Evolutionary conservation across 2,329 filamentous ascomycete genomes (phyloP).

Genomic region (Beauveria sp.): DNA sequence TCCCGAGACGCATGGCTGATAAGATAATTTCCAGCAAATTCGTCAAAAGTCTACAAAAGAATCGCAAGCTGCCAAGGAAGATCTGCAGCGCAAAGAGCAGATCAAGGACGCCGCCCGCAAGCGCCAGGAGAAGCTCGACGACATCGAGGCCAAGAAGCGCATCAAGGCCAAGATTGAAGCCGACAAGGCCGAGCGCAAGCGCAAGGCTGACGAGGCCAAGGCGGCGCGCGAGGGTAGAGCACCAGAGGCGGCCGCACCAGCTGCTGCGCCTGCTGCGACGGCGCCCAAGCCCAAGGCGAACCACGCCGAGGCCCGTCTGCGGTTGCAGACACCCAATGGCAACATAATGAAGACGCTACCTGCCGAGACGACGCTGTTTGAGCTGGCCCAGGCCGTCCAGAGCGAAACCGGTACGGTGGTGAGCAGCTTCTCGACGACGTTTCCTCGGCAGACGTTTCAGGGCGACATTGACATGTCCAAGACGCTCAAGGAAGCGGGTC

Average conservation of each 20-base stretch:
- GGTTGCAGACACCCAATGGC: constrained; percentile 66
- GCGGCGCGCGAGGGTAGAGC: constrained; percentile 73
- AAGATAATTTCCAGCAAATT: constrained; percentile 42
- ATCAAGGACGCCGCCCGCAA: constrained; percentile 86
- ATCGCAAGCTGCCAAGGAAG: constrained; percentile 81
- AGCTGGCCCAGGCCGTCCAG: constrained; percentile 72
- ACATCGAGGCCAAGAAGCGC: constrained; percentile 76
- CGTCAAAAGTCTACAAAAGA: constrained; percentile 86
- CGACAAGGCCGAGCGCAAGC: constrained; percentile 81
- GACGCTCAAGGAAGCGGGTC: constrained; percentile 84
- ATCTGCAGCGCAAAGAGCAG: constrained; percentile 78
- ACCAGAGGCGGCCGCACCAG: constrained; percentile 33
- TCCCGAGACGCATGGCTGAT: constrained; percentile 11
- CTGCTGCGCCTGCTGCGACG: constrained; percentile 36
- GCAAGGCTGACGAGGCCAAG: constrained; percentile 79
- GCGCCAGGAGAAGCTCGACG: constrained; percentile 78
- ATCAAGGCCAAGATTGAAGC: constrained; percentile 92
- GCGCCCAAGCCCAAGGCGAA: constrained; percentile 56
- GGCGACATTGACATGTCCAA: constrained; percentile 70
- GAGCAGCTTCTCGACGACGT: constrained; percentile 74
- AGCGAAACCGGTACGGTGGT: constrained; percentile 64
- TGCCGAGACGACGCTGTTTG: constrained; percentile 85
- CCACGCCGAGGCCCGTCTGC: constrained; percentile 73
- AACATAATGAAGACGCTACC: constrained; percentile 83
- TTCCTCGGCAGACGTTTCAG: constrained; percentile 74